Evolutionary conservation across 2,329 filamentous ascomycete species (phyloP), one percentile per base, ranked within the genome.

Genomic region (Macrophomina pseudophaseolina): DNA sequence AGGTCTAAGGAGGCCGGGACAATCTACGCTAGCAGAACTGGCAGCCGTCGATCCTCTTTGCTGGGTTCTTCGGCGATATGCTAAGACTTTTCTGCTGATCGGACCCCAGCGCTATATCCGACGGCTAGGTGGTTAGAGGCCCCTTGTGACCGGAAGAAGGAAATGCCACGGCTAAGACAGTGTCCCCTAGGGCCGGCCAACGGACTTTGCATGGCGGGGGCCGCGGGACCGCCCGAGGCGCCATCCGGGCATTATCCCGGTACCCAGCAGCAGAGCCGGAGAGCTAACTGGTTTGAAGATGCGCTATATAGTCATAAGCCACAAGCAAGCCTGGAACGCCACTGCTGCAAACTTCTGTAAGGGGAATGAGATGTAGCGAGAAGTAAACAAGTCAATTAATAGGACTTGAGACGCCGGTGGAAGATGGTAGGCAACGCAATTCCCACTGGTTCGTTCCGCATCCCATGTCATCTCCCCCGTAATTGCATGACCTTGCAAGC

Each of bases 171-270:
- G 18, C 8, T 4, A 4, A 18, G 12, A n/a, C 28, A 30, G 28
- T 23, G 23, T 14, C 23, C 11, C 33, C 14, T 52, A 52, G 23
- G 49, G 28, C 33, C 14, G 12, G 2, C 48, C 18, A 14, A 7
- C 12, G 28, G 33, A 11, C 28, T 51, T 51, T 44, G 42, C 11
- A 33, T 12, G 9, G 49, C n/a, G 33, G 14, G 23, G 49, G 28
- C 49, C 49, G 49, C 49, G 49, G 49, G 49, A 30, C 49, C 32
- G 49, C 49, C 49, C 49, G 49, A 33, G 30, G 30, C 23, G 48
- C 30, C 49, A 16, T 32, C 49, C 28, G n/a, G 49, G 30, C 5
- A 33, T 5, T 18, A 52, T 33, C 49, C 49, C n/a, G 30, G 49
- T 16, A n/a, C 49, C 5, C 28, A 30, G 49, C 28, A 16, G 28